phyloP scores from a whole-genome alignment of 2,329 filamentous ascomycete species.

The Trichoderma cornu-damae region DNA sequence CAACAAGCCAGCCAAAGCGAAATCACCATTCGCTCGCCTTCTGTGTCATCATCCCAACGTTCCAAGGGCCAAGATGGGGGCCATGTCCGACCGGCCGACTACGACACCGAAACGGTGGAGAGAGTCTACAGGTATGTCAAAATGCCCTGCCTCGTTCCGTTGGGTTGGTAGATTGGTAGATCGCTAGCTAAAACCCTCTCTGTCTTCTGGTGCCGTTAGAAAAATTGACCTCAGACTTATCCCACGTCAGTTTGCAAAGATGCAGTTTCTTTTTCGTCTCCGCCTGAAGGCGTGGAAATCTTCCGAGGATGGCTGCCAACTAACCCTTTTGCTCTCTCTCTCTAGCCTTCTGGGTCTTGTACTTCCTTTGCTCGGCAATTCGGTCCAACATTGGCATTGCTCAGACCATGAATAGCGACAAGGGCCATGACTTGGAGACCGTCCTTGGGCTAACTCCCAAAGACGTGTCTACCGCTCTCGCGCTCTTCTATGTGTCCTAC shows the following conservation, averaged over 20 bases:
- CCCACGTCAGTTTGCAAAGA: conserved; percentile 40
- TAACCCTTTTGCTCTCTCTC: too few species aligned
- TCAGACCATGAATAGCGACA: conserved; percentile 80
- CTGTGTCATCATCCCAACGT: background rate
- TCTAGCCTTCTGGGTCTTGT: conserved; percentile 77
- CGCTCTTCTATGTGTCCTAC: conserved; percentile 89
- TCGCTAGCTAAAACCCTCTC: conserved; percentile 1
- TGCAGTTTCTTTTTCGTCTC: background rate
- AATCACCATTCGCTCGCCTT: background rate
- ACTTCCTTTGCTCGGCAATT: conserved; percentile 89
- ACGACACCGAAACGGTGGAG: conserved; percentile 49
- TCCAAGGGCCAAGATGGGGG: conserved; percentile 27
- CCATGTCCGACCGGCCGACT: conserved; percentile 36
- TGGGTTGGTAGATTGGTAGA: too few species aligned
- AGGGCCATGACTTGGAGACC: conserved; percentile 68
- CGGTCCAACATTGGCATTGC: conserved; percentile 87
- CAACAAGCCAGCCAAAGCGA: conserved; percentile 2
- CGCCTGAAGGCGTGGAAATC: background rate
- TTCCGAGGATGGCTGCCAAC: background rate
- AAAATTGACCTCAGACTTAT: conserved; percentile 58
- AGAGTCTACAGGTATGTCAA: conserved; percentile 44
- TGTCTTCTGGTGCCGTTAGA: conserved; percentile 30
- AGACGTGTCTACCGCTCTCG: conserved; percentile 77
- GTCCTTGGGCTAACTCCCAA: conserved; percentile 64
- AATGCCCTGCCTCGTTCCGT: background rate